Conservation (phyloP, 2,329 filamentous ascomycete genomes). For the Penicillium sp. region DNA sequence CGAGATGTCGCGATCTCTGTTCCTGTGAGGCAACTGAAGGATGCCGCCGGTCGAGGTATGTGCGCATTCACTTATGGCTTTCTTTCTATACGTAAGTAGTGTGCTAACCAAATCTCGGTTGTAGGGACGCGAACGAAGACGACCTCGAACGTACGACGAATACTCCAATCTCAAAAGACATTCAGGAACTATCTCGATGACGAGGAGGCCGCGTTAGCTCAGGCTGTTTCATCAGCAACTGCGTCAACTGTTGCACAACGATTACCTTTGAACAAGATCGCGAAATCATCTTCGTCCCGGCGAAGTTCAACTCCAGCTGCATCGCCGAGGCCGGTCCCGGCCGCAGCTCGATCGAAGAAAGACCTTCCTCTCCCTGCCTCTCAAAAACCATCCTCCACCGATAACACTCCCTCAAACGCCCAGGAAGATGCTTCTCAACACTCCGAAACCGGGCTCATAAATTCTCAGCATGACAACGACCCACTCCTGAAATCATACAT, state of each 20-base stretch:
- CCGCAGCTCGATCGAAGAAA: slow-evolving; percentile 16
- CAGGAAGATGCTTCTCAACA: slow-evolving; percentile 19
- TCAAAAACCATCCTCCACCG: slow-evolving; percentile 1
- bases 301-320: slow-evolving; percentile 36
- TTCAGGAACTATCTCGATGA: slow-evolving; percentile 58
- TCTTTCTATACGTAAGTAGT: neutral
- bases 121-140: slow-evolving; percentile 46
- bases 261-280: slow-evolving; percentile 24
- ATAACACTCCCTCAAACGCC: slow-evolving; percentile 17
- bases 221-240: slow-evolving; percentile 22
- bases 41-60: slow-evolving; percentile 48
- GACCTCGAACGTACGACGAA: slow-evolving; percentile 53
- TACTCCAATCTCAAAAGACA: slow-evolving; percentile 55
- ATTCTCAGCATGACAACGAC: slow-evolving; percentile 46
- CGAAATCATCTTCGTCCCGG: slow-evolving; percentile 30
- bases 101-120: neutral
- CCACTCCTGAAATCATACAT: slow-evolving; percentile 49
- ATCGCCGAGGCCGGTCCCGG: slow-evolving; percentile 19
- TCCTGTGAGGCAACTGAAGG: slow-evolving; percentile 58
- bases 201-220: slow-evolving; percentile 50
- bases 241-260: slow-evolving; percentile 23
- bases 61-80: neutral
- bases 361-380: neutral
- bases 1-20: slow-evolving; percentile 74
- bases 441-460: slow-evolving; percentile 34